Evolutionary conservation across 768 basidiomycete genomes (phyloP).

Genomic region (Boletus coccyginus): DNA sequence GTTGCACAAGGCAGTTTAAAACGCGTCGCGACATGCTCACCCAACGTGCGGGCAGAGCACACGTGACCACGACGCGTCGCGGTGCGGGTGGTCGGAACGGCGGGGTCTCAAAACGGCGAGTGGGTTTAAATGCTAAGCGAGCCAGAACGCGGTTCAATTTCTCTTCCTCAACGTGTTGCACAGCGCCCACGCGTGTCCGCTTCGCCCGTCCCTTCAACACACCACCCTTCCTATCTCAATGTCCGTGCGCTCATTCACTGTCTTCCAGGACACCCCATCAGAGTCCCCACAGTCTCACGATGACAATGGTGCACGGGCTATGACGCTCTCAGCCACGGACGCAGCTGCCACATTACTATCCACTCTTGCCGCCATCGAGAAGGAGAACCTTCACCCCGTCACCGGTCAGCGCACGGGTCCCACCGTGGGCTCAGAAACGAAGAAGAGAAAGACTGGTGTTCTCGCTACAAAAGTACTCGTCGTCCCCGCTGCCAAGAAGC

Average conservation of each 20-base stretch:
- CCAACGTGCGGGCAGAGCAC: not conserved
- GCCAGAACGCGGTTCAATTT: constrained; percentile 17
- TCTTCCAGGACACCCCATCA: constrained; percentile 56
- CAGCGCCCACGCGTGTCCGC: constrained; percentile 24
- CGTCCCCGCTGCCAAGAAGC: constrained; percentile 38
- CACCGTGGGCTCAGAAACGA: constrained; percentile 35
- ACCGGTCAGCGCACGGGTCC: constrained; percentile 61
- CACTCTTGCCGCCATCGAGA: constrained; percentile 49
- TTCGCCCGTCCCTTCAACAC: not conserved
- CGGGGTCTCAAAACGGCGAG: constrained; percentile 32
- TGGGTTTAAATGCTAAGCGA: constrained; percentile 33
- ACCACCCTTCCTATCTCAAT: constrained; percentile 32
- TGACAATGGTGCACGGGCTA: constrained; percentile 22
- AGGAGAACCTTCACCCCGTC: constrained; percentile 76
- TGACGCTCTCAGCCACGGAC: constrained; percentile 20
- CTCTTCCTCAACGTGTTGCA: constrained; percentile 32
- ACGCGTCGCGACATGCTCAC: not conserved
- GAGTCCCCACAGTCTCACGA: constrained; percentile 34
- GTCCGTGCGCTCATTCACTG: constrained; percentile 59
- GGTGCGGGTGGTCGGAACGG: constrained; percentile 31
- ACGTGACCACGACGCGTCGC: constrained; percentile 32
- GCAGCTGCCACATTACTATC: constrained; percentile 34
- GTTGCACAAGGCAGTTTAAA: not conserved
- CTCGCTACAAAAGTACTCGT: constrained; percentile 52
- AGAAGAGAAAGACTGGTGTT: constrained; percentile 65